Evolutionary conservation across 441 rosid genomes (phyloP).

Genomic region (Eruca vesicaria): DNA sequence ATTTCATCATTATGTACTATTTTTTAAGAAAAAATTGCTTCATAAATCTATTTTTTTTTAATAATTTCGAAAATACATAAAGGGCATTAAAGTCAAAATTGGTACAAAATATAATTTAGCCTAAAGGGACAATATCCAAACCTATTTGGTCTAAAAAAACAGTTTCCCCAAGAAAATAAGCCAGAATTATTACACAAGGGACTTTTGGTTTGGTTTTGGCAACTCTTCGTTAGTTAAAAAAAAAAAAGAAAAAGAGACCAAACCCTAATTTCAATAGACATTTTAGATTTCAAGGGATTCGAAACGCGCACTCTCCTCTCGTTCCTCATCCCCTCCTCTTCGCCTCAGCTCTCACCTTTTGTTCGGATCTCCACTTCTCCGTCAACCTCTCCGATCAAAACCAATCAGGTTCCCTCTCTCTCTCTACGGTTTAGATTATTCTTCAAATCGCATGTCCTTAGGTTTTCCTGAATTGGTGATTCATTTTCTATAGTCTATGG

Average conservation of each 20-base stretch:
- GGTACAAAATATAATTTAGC: too few relatives aligned
- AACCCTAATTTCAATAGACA: constrained; percentile 27
- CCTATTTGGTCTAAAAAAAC: too few relatives aligned
- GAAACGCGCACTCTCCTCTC: constrained; percentile 35
- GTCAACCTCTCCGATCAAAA: not conserved
- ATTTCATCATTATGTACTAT: too few relatives aligned
- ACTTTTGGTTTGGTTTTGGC: constrained; percentile 24
- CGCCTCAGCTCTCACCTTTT: constrained; percentile 15
- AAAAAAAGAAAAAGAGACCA: not conserved
- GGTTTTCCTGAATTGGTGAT: constrained; percentile 12
- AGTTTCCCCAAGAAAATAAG: too few relatives aligned
- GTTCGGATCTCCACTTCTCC: constrained; percentile 17
- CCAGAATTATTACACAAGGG: constrained; percentile 1
- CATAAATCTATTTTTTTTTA: too few relatives aligned
- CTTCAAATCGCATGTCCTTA: constrained; percentile 18
- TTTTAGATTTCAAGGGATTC: constrained; percentile 22
- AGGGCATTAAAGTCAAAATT: too few relatives aligned
- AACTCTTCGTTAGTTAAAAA: constrained; percentile 8
- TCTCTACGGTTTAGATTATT: constrained; percentile 11
- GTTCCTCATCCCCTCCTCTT: constrained; percentile 37
- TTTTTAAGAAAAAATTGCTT: too few relatives aligned
- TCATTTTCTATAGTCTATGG: not conserved
- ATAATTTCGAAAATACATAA: too few relatives aligned
- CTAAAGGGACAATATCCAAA: too few relatives aligned
- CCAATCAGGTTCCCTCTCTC: constrained; percentile 24